A percentile compares a stretch with the other conserved stretches of the same genome.
These are phyloP conservation scores for Piper longum DNA, from an alignment of 164 flowering plant species.

Conservation along the genomic window DNA sequence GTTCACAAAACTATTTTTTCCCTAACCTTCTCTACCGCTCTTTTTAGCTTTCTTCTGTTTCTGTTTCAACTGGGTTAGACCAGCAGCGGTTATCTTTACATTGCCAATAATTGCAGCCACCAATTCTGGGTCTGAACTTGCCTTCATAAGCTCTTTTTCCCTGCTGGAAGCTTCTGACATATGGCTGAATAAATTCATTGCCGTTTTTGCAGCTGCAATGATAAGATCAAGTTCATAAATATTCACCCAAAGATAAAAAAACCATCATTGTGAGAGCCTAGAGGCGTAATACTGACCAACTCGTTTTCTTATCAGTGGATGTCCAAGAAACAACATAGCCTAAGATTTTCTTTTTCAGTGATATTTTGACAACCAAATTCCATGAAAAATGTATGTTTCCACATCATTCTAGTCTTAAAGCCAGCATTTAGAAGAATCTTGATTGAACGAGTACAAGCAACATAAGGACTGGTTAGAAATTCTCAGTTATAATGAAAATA, in stretches of 20 bases:
- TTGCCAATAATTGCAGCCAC: slow-evolving; percentile 85
- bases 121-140: slow-evolving; percentile 87
- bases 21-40: slow-evolving; percentile 18
- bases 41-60: slow-evolving; percentile 87
- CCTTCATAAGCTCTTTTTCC: slow-evolving; percentile 95
- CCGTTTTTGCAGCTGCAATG: slow-evolving; percentile 73
- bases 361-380: neutral
- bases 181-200: slow-evolving; percentile 79
- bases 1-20: neutral
- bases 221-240: neutral
- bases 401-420: no score
- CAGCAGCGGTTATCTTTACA: slow-evolving; percentile 78
- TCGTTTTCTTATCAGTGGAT: neutral
- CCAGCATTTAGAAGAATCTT: no score
- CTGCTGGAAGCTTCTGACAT: slow-evolving; percentile 66
- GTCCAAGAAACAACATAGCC: neutral
- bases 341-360: neutral
- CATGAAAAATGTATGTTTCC: neutral
- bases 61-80: slow-evolving; percentile 76
- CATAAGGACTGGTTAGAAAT: no score
- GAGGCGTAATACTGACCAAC: neutral
- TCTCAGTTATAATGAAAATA: no score
- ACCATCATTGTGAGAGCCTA: neutral
- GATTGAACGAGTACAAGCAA: no score
- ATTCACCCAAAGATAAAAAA: neutral